Evolutionary conservation across 2,329 filamentous ascomycete species (phyloP), one percentile per base, ranked within the genome.

Genomic region (Plenodomus tracheiphilus): DNA sequence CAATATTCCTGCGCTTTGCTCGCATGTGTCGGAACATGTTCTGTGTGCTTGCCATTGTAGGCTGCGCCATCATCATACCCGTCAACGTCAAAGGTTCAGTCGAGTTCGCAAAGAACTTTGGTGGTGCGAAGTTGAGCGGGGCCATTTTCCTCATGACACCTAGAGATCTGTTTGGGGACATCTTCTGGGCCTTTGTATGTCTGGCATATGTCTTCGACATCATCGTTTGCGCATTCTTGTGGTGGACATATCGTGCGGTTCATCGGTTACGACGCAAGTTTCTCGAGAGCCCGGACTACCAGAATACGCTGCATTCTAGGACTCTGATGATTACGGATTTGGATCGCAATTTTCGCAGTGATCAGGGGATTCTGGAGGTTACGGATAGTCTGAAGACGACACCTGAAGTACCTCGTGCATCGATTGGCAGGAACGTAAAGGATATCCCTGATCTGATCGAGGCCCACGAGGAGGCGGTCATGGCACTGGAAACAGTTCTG

Each of bases 21-120:
- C 82, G 86, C 59, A 97, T 99, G 94, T 89, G 89, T 67, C 86
- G 94, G 51, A 94, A 96, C 69, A 89, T 97, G 56, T 96, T 97
- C 68, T 68, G 88, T 21, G 75, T 83, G 7, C 75, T 97, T 46
- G 82, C 85, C 21, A 56, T 96, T 6, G 72, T 95, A 25, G 91
- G 89, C 16, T 87, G 89, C 58, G 79, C 79, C 43, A 83, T 97
- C 51, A 79, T 97, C 56, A 85, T 97, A 34, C 94, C 94, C 0
- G 76, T 95, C 63, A 93, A 96, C 66, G 73, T 89, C n/a, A 60
- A 46, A 9, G 51, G 41, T 30, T 47, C 51, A 4, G 49, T 61
- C 11, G 48, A 54, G 9, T 50, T 56, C 25, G 43, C 54, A 25
- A 54, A 58, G 22, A 51, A 46, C 3, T 50, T 49, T 11, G 38